A percentile compares a stretch with the other conserved stretches of the same genome.
Evolutionary conservation across 1,284 basidiomycete genomes (phyloP).

Genomic region (Bondarzewia mesenterica): DNA sequence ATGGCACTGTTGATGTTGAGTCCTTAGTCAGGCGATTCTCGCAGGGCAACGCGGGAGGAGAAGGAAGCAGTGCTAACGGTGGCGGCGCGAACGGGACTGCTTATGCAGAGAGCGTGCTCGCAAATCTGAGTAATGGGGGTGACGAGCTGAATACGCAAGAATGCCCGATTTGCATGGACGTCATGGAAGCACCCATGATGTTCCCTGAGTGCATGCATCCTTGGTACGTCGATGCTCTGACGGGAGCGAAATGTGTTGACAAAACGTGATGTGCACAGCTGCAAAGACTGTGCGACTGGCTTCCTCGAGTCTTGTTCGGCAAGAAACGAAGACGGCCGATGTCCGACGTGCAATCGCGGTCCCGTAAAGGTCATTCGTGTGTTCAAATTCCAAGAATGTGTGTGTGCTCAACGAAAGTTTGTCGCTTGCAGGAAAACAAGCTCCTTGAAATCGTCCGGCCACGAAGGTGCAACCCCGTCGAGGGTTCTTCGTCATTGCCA

Average conservation of each 20-base stretch:
- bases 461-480: conserved; percentile 18
- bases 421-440: conserved; percentile 40
- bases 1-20: conserved; percentile 47
- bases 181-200: conserved; percentile 63
- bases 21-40: conserved; percentile 56
- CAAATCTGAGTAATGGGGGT: conserved; percentile 41
- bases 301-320: conserved; percentile 60
- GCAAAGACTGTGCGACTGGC: conserved; percentile 76
- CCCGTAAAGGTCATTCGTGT: conserved; percentile 47
- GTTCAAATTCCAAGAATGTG: not conserved
- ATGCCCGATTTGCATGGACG: conserved; percentile 79
- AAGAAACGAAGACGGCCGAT: conserved; percentile 58
- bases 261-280: conserved; percentile 38
- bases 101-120: conserved; percentile 62
- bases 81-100: conserved; percentile 26
- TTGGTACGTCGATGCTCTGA: conserved; percentile 38
- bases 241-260: not conserved
- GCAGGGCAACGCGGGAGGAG: conserved; percentile 24
- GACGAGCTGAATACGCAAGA: conserved; percentile 35
- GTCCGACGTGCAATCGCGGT: conserved; percentile 61
- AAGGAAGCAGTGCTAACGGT: not conserved
- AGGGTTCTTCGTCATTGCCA: conserved; percentile 27
- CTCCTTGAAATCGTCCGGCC: conserved; percentile 56
- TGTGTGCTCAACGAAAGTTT: not conserved
- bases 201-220: conserved; percentile 74